Evolutionary conservation across 2,329 filamentous ascomycete genomes (phyloP), one percentile per base, ranked within the genome.

Genomic region (Sclerotinia spermophila): DNA sequence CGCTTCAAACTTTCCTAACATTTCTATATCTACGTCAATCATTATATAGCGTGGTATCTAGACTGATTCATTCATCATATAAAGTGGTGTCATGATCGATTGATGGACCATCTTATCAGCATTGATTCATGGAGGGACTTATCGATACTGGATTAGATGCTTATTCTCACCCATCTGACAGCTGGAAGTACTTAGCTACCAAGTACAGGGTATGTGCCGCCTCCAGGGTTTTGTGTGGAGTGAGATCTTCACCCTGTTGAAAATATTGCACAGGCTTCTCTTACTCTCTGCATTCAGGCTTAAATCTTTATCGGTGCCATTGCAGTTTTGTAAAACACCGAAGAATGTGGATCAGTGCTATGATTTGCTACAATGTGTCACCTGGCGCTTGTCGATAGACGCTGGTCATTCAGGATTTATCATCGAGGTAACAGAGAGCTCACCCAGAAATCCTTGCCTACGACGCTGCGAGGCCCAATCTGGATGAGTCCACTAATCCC

Each of bases 311-410:
- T 61, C 59, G 17, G 59, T 33, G 38, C 8, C 59, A 62, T 62
- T 45, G 40, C 40, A 33, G 40, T 33, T 51, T 45, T 45, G n/a
- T 13, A 48, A 45, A 48, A n/a, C 11, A 19, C 60, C 60, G 60
- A 62, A 35, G 24, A 19, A 19, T 64, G 13, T 5, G 48, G 30
- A 64, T 64, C 61, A 19, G 38, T 51, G 30, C 38, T 27, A 17
- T 38, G 42, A 64, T 48, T 64, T 64, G 60, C 30, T 48, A 48
- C 11, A 35, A n/a, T n/a, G 11, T 64, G 15, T 42, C 15, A 56
- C 65, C n/a, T 42, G 48, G 48, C 45, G 53, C 65, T 55, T 58
- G 35, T n/a, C 24, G 21, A 67, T 67, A 67, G 65, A 59, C 65
- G 65, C 65, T 59, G 65, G 44, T 56, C 40, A 35, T 19, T 30